Evolutionary conservation across 257 asterid genomes (phyloP).

Genomic region (Solanum gracilifrons): DNA sequence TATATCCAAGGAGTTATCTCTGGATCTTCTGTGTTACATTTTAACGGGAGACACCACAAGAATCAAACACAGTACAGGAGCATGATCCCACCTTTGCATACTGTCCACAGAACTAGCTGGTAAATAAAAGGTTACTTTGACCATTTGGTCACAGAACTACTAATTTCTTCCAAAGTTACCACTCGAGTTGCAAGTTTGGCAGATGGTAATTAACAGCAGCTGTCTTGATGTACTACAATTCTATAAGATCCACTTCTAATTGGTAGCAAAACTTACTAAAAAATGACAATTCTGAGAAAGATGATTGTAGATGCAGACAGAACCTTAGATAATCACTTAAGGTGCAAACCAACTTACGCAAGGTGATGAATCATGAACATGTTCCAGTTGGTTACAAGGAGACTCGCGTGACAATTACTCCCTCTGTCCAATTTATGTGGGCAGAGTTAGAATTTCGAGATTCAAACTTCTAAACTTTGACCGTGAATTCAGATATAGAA

Average conservation of each 20-base stretch:
- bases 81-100: background rate
- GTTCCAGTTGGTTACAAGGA: background rate
- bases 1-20: background rate
- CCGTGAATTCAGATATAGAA: background rate
- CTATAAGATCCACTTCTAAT: background rate
- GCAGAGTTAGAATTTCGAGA: background rate
- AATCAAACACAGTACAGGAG: background rate
- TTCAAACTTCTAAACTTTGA: background rate
- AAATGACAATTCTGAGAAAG: background rate
- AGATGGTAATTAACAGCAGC: background rate
- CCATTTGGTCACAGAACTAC: background rate
- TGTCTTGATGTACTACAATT: background rate
- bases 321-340: background rate
- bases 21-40: background rate
- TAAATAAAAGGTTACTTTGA: background rate
- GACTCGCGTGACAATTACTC: background rate
- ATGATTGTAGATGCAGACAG: background rate
- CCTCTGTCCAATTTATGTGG: background rate
- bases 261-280: background rate
- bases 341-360: background rate
- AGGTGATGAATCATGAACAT: background rate
- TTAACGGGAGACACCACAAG: background rate
- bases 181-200: background rate
- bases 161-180: background rate
- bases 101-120: background rate